Evolutionary conservation across 2,329 filamentous ascomycete species (phyloP), one percentile per base, ranked within the genome.

Genomic region (Kalaharituber pfeilii): DNA sequence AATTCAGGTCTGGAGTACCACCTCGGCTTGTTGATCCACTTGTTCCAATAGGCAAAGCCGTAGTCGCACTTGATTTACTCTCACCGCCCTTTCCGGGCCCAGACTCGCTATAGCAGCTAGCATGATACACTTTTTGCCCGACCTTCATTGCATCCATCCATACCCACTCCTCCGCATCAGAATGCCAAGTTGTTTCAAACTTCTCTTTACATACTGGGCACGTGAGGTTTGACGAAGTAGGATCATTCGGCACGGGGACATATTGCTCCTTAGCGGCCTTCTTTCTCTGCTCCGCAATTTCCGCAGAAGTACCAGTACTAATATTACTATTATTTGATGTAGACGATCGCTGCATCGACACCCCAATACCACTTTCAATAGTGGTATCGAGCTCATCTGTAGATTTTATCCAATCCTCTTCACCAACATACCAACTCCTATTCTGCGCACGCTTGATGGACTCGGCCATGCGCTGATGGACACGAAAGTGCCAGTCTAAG

Each of bases 401-500:
- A 50, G 84, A 87, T 60, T 81, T 82, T 55, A 94, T 82, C 91
- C 91, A 98, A 66, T 95, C 88, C 70, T 81, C 75, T 70, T 94
- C 85, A 64, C 93, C 86, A 50, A 94, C 81, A 66, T 94, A 95
- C 86, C 87, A 96, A 68, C 86, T 93, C 29, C 91, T 81, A 65
- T 93, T 88, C 63, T 93, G 84, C 28, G 85, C 87, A 57, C 86
- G 78, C 66, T 86, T 89, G 65, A 86, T 81, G 13, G 84, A 82
- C 62, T 96, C 89, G 2, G 81, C 80, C 69, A 93, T 86, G 47
- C 87, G 82, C 64, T 88, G 84, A 65, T 95, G 89, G 24, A 89
- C 88, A 54, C 83, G 81, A 71, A 98, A 98, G 69, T 98, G 91
- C 91, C 91, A 98, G 69, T 98, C 91, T 73, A 98, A 81, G 66